Evolutionary conservation across 495 filamentous ascomycete species (phyloP), one percentile per base, ranked within the genome.

Genomic region (Aspergillus haitiensis): DNA sequence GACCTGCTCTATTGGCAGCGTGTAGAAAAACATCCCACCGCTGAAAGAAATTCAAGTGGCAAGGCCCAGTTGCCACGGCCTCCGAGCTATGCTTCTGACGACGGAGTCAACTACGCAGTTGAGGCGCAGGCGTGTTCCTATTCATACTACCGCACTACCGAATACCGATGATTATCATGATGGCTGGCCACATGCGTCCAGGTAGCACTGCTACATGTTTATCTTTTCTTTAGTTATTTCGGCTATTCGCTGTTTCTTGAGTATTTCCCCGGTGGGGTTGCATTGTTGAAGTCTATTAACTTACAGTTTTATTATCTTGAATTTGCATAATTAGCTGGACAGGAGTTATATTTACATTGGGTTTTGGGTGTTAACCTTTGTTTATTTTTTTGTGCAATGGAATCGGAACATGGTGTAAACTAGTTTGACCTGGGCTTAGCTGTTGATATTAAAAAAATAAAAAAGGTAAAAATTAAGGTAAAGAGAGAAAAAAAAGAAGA

Each of bases 1-100:
- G 82, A 92, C 64, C 79, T 91, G 32, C 80, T 95, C 27, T 90
- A 87, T 70, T 95, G 91, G 91, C 81, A 86, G 68, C 81, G 87
- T 44, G 83, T 84, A 62, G 74, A 81, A 12, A 69, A 74, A 46
- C 48, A 27, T n/a, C 11, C 40, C 54, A 58, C 56, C 57, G 49
- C 56, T 40, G 59, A 48, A 33, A 64, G 69, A 61, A 62, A 18
- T 50, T 37, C 58, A 35, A 63, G 62, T 31, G 61, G 54, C 34
- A 71, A 66, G 52, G 39, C 51, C 48, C 61, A 40, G 33, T 50
- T 58, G 52, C 75, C 75, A 12, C 77, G 87, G 5, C 88, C 88
- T 15, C 88, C 88, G 39, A 89, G 85, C 27, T 92, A 91, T 66
- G 73, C 80, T 15, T 89, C 86, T 0, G 88, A 90, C 16, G 84